A percentile compares a stretch with the other conserved stretches of the same genome.
Conservation (phyloP, 139 green algal species). For the Eudorina sp. region DNA sequence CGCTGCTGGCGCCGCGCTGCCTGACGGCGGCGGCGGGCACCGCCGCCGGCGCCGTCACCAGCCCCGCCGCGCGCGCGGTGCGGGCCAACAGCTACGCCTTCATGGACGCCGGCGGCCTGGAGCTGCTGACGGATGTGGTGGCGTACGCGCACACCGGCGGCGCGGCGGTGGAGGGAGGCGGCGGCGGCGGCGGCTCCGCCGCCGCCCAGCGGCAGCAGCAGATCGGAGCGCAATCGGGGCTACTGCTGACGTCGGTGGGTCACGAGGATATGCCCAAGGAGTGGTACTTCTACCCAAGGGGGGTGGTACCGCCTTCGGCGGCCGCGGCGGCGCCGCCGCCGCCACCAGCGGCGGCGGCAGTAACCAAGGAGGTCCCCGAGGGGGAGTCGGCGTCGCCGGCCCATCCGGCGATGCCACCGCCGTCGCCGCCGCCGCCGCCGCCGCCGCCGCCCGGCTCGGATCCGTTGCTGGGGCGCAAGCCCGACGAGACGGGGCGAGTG, state of each 20-base stretch:
- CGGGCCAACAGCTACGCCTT: conserved; percentile 78
- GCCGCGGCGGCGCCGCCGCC: background rate
- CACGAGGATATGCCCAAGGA: conserved; percentile 74
- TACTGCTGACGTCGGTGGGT: conserved; percentile 68
- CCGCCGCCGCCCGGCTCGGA: background rate
- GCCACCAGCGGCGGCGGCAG: background rate
- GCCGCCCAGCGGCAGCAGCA: conserved; percentile 9
- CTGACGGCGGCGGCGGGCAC: conserved; percentile 5
- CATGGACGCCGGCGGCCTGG: conserved; percentile 76
- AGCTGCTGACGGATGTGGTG: conserved; percentile 89
- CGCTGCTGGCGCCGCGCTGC: conserved; percentile 75
- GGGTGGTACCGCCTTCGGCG: conserved; percentile 1
- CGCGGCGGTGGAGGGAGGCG: background rate
- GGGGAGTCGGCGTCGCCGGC: background rate
- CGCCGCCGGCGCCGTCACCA: background rate
- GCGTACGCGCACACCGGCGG: conserved; percentile 75
- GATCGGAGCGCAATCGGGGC: background rate
- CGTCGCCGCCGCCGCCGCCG: background rate
- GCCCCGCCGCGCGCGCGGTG: conserved; percentile 45
- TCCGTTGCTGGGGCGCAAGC: conserved; percentile 9
- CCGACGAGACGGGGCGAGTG: conserved; percentile 54
- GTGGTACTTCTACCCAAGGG: conserved; percentile 82
- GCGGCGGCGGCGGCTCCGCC: background rate
- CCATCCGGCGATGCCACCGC: background rate
- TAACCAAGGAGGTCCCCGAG: background rate